A percentile compares a stretch with the other conserved stretches of the same genome.
Conservation (phyloP, 495 filamentous ascomycete genomes). For the Penicillium paxilli region DNA sequence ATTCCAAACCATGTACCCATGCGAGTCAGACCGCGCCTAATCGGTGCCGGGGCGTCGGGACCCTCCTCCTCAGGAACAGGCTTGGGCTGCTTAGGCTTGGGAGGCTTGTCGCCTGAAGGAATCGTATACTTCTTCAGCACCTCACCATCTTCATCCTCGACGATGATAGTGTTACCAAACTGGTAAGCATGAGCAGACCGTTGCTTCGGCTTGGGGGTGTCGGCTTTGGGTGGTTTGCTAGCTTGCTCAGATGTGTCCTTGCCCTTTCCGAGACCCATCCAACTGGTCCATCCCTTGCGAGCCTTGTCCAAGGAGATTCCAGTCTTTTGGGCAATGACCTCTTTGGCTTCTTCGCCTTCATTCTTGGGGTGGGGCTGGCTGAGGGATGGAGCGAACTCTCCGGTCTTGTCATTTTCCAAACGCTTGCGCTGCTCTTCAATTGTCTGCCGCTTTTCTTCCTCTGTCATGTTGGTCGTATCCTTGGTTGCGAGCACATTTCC, state of each 20-base stretch:
- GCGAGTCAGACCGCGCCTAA: constrained; percentile 52
- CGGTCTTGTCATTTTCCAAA: constrained; percentile 56
- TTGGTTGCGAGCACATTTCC: constrained; percentile 75
- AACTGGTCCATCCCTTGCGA: constrained; percentile 37
- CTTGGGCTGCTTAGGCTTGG: constrained; percentile 19
- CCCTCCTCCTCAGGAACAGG: constrained; percentile 16
- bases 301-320: constrained; percentile 33
- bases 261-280: constrained; percentile 41
- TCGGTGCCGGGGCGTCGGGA: constrained; percentile 26
- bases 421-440: constrained; percentile 59
- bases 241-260: constrained; percentile 15
- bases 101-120: constrained; percentile 44
- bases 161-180: constrained; percentile 95
- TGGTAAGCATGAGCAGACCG: constrained; percentile 88
- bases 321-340: constrained; percentile 30
- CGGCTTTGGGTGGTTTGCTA: constrained; percentile 15
- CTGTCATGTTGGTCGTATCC: constrained; percentile 41
- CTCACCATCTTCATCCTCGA: constrained; percentile 96
- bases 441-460: constrained; percentile 48
- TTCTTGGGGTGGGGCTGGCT: constrained; percentile 45
- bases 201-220: constrained; percentile 11
- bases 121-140: constrained; percentile 97
- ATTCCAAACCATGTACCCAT: constrained; percentile 67
- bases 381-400: constrained; percentile 39
- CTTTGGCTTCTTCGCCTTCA: constrained; percentile 45